Evolutionary conservation across 1,284 basidiomycete species (phyloP).

Genomic region (Paramarasmius palmivorus): DNA sequence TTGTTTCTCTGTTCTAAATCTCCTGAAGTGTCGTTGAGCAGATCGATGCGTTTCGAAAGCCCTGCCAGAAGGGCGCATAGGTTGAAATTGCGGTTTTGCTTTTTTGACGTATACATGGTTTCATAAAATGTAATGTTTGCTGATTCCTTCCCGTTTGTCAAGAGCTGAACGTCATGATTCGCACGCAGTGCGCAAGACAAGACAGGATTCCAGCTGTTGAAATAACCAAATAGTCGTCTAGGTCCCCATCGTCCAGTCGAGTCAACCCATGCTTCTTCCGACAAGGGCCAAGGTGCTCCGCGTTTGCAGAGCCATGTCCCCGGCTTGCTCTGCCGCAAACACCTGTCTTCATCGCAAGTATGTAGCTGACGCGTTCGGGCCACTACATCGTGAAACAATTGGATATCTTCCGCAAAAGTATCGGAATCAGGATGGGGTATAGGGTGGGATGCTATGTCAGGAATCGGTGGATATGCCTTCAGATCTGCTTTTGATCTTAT

Average conservation of each 20-base stretch:
- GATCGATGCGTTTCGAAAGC: slow-evolving; percentile 24
- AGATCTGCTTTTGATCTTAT: too few relatives aligned
- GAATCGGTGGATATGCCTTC: too few relatives aligned
- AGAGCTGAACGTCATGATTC: slow-evolving; percentile 31
- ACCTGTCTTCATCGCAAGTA: slow-evolving; percentile 25
- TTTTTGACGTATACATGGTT: slow-evolving; percentile 28
- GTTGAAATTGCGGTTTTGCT: slow-evolving; percentile 27
- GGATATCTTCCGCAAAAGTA: too few relatives aligned
- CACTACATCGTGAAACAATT: too few relatives aligned
- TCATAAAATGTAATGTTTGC: slow-evolving; percentile 25
- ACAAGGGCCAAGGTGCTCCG: slow-evolving; percentile 30
- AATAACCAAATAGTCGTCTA: slow-evolving; percentile 17
- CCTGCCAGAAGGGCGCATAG: slow-evolving; percentile 32
- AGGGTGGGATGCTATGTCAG: too few relatives aligned
- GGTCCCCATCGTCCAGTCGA: slow-evolving; percentile 27
- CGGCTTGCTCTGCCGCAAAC: slow-evolving; percentile 21
- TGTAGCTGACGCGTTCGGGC: slow-evolving; percentile 31
- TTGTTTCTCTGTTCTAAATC: slow-evolving; percentile 20
- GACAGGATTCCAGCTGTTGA: slow-evolving; percentile 26
- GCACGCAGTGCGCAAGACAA: slow-evolving; percentile 13
- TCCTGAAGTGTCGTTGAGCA: slow-evolving; percentile 13
- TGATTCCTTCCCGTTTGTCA: slow-evolving; percentile 26
- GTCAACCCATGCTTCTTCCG: slow-evolving; percentile 21
- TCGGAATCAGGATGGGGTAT: too few relatives aligned
- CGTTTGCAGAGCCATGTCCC: slow-evolving; percentile 31